Evolutionary conservation across 306 rosid genomes (phyloP).

Genomic region (Quercus engelmannii): DNA sequence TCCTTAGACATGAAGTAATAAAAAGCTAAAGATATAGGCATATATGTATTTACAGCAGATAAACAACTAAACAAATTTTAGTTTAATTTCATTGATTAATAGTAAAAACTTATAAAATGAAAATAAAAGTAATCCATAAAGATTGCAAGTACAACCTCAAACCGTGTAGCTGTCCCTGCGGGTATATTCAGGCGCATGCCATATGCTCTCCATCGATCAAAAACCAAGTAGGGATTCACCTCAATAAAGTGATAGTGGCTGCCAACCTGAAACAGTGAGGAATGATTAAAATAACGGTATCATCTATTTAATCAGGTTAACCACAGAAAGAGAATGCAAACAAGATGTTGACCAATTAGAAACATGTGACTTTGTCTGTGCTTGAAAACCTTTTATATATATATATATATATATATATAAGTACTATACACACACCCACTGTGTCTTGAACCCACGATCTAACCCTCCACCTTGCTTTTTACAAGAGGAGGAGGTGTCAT

Average conservation of each 20-base stretch:
- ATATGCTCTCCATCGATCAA: constrained; percentile 75
- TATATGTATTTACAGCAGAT: not conserved
- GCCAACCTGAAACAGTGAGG: constrained; percentile 68
- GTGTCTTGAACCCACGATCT: too few relatives aligned
- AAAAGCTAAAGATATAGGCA: not conserved
- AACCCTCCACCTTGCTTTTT: too few relatives aligned
- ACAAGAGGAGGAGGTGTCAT: too few relatives aligned
- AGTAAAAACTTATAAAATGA: constrained; percentile 4
- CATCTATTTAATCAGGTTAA: constrained; percentile 9
- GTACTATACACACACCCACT: too few relatives aligned
- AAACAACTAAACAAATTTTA: not conserved
- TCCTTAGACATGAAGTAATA: not conserved
- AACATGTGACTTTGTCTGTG: not conserved
- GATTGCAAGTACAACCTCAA: constrained; percentile 57
- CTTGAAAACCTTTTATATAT: not conserved
- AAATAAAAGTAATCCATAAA: not conserved
- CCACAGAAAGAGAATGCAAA: not conserved
- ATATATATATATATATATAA: too few relatives aligned
- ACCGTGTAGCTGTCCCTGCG: constrained; percentile 86
- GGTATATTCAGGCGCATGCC: constrained; percentile 87
- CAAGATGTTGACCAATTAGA: constrained; percentile 2
- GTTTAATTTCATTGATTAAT: not conserved
- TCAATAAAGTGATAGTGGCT: constrained; percentile 96
- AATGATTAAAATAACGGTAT: constrained; percentile 9
- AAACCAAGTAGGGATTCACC: constrained; percentile 69